Base-by-base conservation (phyloP, 2,329 filamentous ascomycete genomes). In the Apiospora marii region DNA sequence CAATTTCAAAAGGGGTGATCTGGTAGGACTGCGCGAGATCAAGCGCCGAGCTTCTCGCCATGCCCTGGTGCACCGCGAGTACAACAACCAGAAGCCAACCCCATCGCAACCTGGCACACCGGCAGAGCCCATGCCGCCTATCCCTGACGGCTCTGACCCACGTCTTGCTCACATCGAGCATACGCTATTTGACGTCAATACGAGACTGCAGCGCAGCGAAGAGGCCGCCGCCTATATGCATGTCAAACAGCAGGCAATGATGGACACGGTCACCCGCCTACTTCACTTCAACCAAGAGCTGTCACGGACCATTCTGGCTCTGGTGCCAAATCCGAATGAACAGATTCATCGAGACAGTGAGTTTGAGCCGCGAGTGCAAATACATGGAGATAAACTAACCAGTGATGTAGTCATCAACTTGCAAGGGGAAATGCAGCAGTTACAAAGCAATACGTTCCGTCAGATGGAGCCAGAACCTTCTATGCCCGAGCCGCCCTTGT, bases 31-130 rank as follows among this genome's bases (percentile, higher is more conserved):
- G 74, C 90, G 96, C 61, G 96, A 99, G 80, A 99, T 99, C 83
- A 98, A 98, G 83, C 92, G 96, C 74, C 91, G 96, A 74, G 96
- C 96, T 24, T 98, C 96, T 48, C 90, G 96, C 74, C 96, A 98
- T 84, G 93, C 96, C 34, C 87, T 98, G 71, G 97, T 98, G 34
- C 95, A 98, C 80, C 91, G 96, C 77, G 96, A 98, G 19, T 98
- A 96, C 83, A 93, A 92, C 75, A 90, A 89, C 73, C 91, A 93
- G 73, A 97, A 97, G 80, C 87, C 92, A 53, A 88, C 90, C 69
- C 87, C 89, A 22, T 94, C 94, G 34, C 94, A 96, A 78, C 92
- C 94, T 13, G 94, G 94, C 19, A 94, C 94, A n/a, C 93, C 95
- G 1, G 91, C 93, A 34, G 95, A 98, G 80, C 89, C 94, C 13